These are phyloP conservation scores for Calonectria hongkongensis DNA, from an alignment of 2,329 filamentous ascomycete genomes.

Conservation along the genomic window DNA sequence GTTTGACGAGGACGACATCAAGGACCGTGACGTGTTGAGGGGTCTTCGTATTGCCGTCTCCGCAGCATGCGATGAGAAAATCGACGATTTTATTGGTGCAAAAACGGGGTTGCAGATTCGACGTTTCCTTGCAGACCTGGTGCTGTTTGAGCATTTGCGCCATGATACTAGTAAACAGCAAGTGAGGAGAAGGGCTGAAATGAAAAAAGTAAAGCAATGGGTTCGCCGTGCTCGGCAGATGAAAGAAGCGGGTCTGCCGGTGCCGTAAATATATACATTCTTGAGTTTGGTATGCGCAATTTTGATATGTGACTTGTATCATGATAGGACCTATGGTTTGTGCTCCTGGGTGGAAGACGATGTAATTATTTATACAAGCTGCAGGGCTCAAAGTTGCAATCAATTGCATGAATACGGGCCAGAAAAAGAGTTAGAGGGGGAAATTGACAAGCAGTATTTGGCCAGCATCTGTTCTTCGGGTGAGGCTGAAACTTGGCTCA, in stretches of 20 bases:
- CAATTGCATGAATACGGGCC: background rate
- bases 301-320: conserved; percentile 29
- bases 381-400: background rate
- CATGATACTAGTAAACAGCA: conserved; percentile 54
- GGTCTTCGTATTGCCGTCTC: conserved; percentile 74
- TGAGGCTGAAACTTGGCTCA: background rate
- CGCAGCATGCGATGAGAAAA: conserved; percentile 73
- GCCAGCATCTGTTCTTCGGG: background rate
- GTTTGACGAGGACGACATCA: conserved; percentile 63
- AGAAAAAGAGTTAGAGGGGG: background rate
- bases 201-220: conserved; percentile 61
- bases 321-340: conserved; percentile 24
- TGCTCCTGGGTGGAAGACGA: conserved; percentile 27
- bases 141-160: conserved; percentile 68
- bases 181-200: conserved; percentile 56
- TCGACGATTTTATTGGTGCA: conserved; percentile 71
- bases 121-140: conserved; percentile 73
- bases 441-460: background rate
- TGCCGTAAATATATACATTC: conserved; percentile 20
- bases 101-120: conserved; percentile 73
- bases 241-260: conserved; percentile 34
- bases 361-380: conserved; percentile 24
- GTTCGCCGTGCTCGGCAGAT: conserved; percentile 59
- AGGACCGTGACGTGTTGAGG: conserved; percentile 71
- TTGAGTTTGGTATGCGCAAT: background rate